Evolutionary conservation across 176 grass and related monocot genomes (phyloP).

Genomic region (Cenchrus fungigraminus): DNA sequence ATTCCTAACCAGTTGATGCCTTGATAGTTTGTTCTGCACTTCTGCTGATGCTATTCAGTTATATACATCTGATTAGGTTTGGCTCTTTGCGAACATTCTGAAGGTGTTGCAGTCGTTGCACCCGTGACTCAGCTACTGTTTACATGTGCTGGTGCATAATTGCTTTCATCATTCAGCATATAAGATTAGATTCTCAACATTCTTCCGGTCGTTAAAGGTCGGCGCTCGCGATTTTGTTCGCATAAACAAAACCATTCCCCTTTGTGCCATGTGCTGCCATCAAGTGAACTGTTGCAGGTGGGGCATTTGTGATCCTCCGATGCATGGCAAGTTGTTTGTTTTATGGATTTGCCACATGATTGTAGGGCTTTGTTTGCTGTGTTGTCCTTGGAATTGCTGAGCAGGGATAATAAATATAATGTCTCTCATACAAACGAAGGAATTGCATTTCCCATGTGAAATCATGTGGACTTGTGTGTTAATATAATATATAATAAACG

Average conservation of each 20-base stretch:
- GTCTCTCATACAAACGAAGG: neutral
- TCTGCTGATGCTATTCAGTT: neutral
- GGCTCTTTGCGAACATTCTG: neutral
- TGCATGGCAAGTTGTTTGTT: conserved; percentile 14
- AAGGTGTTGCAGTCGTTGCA: neutral
- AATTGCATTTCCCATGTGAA: conserved; percentile 50
- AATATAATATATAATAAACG: neutral
- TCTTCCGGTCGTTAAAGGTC: conserved; percentile 28
- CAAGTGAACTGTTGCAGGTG: conserved; percentile 34
- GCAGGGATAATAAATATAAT: neutral
- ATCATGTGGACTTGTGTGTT: conserved; percentile 34
- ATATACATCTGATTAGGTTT: neutral
- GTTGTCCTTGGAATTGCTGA: conserved; percentile 29
- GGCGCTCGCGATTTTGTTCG: conserved; percentile 19
- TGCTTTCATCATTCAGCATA: conserved; percentile 20
- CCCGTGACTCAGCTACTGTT: neutral
- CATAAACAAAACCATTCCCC: neutral
- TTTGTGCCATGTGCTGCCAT: conserved; percentile 32
- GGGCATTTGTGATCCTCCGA: conserved; percentile 32
- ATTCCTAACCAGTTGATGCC: neutral
- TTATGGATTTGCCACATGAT: conserved; percentile 9
- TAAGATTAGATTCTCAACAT: conserved; percentile 37
- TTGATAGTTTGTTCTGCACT: neutral
- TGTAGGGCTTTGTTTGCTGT: conserved; percentile 5
- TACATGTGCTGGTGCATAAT: conserved; percentile 37